Base-by-base conservation (phyloP, 495 filamentous ascomycete genomes). In the Aspergillus olivimuriae region DNA sequence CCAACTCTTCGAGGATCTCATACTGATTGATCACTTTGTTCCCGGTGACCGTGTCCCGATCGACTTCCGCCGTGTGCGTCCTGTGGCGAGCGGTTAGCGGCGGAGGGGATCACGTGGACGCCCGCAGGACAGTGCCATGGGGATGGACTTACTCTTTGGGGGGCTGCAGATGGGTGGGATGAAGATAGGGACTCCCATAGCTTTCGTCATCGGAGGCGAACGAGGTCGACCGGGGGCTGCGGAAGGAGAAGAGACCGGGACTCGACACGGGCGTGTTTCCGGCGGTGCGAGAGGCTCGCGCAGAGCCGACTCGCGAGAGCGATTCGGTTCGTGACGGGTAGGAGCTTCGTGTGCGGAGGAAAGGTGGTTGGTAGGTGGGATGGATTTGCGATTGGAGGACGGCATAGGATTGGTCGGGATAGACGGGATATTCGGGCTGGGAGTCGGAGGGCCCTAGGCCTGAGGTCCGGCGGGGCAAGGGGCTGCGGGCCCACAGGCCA, bases 21-120 rank as follows among this genome's bases (percentile, higher is more conserved):
- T 99, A 99, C 48, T 95, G 80, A 54, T 99, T 99, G 72, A 99
- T 91, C 31, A 85, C 72, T 63, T 99, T 99, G 44, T 91, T 83
- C 36, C 92, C 92, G 6, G 92, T 94, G 41, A 86, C 72, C 20
- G 76, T 73, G 58, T 97, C 88, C 34, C 87, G 77, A 55, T 97
- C 94, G 44, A 94, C 81, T 57, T 90, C 86, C 8, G 86, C 89
- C 28, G 86, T 83, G 58, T 94, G 86, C 11, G 90, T 96, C 62
- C 80, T 84, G 48, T 12, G 19, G 9, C 15, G 14, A 41, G 20
- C 34, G 12, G 45, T 47, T 34, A 48, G 47, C n/a, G n/a, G n/a
- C n/a, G n/a, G n/a, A n/a, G n/a, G n/a, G n/a, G n/a, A n/a, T n/a
- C n/a, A n/a, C n/a, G n/a, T n/a, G n/a, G n/a, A n/a, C n/a, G n/a